Evolutionary conservation across 1,284 basidiomycete genomes (phyloP), one percentile per base, ranked within the genome.

Genomic region (Leccinum subspadiceum): DNA sequence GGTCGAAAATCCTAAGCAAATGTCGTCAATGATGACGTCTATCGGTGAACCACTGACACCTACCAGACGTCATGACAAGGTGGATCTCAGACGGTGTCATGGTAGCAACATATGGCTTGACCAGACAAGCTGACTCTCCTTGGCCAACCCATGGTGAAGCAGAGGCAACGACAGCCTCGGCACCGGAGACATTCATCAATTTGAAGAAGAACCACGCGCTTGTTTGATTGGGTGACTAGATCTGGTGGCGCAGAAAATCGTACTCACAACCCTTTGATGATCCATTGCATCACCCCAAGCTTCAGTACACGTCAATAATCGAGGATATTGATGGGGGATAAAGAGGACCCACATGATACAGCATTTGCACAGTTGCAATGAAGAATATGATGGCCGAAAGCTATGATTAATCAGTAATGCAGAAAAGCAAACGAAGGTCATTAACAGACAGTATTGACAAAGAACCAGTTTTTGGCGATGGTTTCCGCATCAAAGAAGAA

Each of bases 151-250:
- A 96, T 15, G 94, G 94, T 1, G 92, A 94, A 15, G 93, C 88
- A 56, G 93, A 89, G 39, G 94, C 94, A 56, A 96, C 93, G 64
- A 96, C 90, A 37, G 94, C 93, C 72, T 96, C 94, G 5, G 93
- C 94, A 68, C 94, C 94, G 26, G 91, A 93, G 31, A 93, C 83
- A 64, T 90, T 86, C 85, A 95, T 84, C 56, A 90, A 76, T 75
- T 93, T 93, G 81, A 92, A 93, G 83, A 96, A 96, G 78, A 96
- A 84, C 92, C 92, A 94, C 5, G 93, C 94, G 69, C 88, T 90
- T 62, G 31, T 48, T 50, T 33, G 55, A 57, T 44, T 63, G 24
- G 22, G 58, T 52, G 29, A 57, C n/a, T 53, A 22, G 17, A 12
- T 15, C 37, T 7, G 20, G 49, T 37, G 41, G 7, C 1, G 22